These are phyloP conservation scores for Oemleria cerasiformis DNA, from an alignment of 306 rosid species.

Conservation along the genomic window DNA sequence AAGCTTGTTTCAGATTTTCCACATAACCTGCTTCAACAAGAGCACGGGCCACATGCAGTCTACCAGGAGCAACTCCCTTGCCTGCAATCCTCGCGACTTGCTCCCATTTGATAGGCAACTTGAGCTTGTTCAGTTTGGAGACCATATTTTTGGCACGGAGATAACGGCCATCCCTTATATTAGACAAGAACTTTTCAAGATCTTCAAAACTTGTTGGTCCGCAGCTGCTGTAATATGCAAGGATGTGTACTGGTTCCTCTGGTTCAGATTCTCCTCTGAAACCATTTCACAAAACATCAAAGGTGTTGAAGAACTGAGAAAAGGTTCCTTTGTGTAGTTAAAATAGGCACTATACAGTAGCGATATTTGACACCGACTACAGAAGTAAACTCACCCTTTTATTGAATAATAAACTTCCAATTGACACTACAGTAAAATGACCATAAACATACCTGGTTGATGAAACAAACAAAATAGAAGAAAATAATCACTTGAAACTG, in stretches of 20 bases:
- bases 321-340: not conserved
- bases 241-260: conserved; percentile 89
- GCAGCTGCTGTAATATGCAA: conserved; percentile 94
- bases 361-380: no score
- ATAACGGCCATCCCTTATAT: conserved; percentile 88
- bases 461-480: not conserved
- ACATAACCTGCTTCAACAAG: conserved; percentile 93
- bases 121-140: conserved; percentile 76
- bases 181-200: conserved; percentile 63
- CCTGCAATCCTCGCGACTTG: conserved; percentile 89
- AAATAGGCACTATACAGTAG: not conserved
- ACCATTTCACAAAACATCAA: conserved; percentile 26
- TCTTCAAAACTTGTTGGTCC: conserved; percentile 69
- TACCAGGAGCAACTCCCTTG: conserved; percentile 95
- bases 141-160: conserved; percentile 84
- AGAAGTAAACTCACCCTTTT: not conserved
- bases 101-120: conserved; percentile 89
- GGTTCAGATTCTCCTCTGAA: conserved; percentile 67
- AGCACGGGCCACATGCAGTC: conserved; percentile 93
- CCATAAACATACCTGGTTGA: not conserved
- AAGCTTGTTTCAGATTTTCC: conserved; percentile 88
- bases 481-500: not conserved
- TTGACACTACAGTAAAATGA: not conserved
- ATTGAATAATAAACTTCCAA: not conserved
- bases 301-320: conserved; percentile 8